Base-by-base conservation (phyloP, 2,329 filamentous ascomycete species). In the Apiospora koreana region DNA sequence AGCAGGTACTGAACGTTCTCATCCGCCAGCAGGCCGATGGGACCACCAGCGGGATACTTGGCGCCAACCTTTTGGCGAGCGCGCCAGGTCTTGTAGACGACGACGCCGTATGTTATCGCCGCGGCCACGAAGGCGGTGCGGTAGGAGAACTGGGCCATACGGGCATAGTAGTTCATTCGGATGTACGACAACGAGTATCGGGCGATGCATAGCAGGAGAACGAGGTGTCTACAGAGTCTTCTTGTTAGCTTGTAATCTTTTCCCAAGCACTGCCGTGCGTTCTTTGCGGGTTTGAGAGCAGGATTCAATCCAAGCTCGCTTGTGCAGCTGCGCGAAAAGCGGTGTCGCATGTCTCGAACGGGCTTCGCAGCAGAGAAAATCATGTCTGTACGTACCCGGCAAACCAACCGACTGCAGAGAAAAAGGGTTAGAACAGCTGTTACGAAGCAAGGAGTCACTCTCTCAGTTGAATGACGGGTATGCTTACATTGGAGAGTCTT, bases 1-100 rank as follows among this genome's bases (percentile, higher is more conserved):
- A 90, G 95, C 72, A 99, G 88, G 81, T 99, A 99, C 83, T 98
- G 96, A 68, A 99, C 94, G 82, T 99, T 99, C 88, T 99, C 96
- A 81, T 99, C 96, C 16, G 90, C 86, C 70, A 92, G 86, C 74
- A 97, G 85, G 72, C 91, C 88, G 71, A 95, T 69, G 66, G 87
- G 81, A 71, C 92, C 89, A 48, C 83, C 84, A 48, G 83, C 84
- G 80, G 79, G 89, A 77, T 90, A 82, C 80, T 85, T 90, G 72
- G 86, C 90, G 74, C 92, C 91, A 67, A 91, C 87, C 87, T 94
- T 93, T 76, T 93, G 88, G 75, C 94, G 92, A 76, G 95, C 94
- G 75, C 95, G 91, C 86, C 95, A 94, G 71, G 94, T 95, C 89
- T 99, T 99, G 88, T 97, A 98, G 73, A 99, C 95, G 67, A 99